A percentile compares a stretch with the other conserved stretches of the same genome.
phyloP scores from a whole-genome alignment of 176 grass and related monocot species.

The Hsuehochloa calcarea region DNA sequence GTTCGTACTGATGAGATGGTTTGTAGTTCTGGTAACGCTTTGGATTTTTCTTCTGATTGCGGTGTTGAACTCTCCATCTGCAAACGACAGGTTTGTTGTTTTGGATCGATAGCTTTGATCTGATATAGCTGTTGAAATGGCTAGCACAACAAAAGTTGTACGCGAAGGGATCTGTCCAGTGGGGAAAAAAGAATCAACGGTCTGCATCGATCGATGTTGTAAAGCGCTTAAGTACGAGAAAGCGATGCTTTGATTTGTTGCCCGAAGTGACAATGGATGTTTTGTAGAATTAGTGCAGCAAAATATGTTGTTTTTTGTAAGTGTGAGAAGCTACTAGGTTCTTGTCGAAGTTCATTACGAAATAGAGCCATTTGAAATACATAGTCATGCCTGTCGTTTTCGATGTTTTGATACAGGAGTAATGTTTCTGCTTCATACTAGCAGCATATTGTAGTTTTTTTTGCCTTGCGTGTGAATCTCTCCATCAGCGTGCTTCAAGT shows the following conservation, averaged over 20 bases:
- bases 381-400: background rate
- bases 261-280: too few species aligned
- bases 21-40: background rate
- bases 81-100: too few species aligned
- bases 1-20: background rate
- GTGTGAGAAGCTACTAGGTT: background rate
- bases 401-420: background rate
- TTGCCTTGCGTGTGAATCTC: background rate
- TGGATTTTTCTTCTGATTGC: background rate
- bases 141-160: background rate
- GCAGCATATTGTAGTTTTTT: background rate
- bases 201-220: too few species aligned
- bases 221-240: too few species aligned
- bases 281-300: too few species aligned
- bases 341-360: background rate
- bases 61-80: background rate
- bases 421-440: background rate
- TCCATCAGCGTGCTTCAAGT: background rate
- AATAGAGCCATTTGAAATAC: background rate
- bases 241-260: background rate
- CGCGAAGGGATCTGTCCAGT: background rate
- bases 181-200: too few species aligned
- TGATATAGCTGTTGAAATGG: too few species aligned
- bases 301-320: too few species aligned
- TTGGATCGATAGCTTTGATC: too few species aligned